Percentiles rank a stretch among this genome's conserved stretches.
Evolutionary conservation across 441 rosid genomes (phyloP).

Genomic region (Gossypium davidsonii): DNA sequence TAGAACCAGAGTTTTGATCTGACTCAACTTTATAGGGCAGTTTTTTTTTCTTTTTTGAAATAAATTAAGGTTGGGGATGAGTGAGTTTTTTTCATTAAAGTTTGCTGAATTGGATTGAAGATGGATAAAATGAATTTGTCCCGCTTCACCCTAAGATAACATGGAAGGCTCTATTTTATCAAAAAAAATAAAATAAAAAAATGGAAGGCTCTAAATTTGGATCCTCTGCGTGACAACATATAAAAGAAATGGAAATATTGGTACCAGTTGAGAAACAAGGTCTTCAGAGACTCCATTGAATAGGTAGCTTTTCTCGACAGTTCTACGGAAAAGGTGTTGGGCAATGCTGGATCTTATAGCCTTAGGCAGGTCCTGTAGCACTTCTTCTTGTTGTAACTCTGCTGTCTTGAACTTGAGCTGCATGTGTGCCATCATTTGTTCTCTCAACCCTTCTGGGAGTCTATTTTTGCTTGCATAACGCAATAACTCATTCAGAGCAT

Average conservation of each 20-base stretch:
- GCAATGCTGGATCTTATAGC: constrained; percentile 83
- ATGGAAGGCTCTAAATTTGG: background rate
- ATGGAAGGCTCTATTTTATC: background rate
- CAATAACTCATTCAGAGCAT: constrained; percentile 62
- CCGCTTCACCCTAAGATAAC: background rate
- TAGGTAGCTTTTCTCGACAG: constrained; percentile 56
- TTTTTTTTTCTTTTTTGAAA: too few species aligned
- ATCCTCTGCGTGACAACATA: background rate
- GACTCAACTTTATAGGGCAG: too few species aligned
- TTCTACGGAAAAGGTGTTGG: constrained; percentile 60
- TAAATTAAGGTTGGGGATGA: too few species aligned
- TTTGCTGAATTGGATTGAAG: too few species aligned
- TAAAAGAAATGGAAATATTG: background rate
- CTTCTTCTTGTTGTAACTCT: constrained; percentile 77
- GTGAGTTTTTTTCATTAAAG: too few species aligned
- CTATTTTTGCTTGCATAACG: constrained; percentile 72
- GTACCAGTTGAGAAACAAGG: constrained; percentile 70
- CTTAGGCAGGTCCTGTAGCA: constrained; percentile 75
- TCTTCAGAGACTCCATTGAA: constrained; percentile 71
- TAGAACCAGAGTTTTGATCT: too few species aligned
- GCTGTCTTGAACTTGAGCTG: constrained; percentile 87
- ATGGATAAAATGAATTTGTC: too few species aligned
- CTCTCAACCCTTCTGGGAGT: constrained; percentile 72
- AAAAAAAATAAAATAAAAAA: too few species aligned
- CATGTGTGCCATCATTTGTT: constrained; percentile 88